Evolutionary conservation across 2,329 filamentous ascomycete species (phyloP).

Genomic region (Diplodia intermedia): DNA sequence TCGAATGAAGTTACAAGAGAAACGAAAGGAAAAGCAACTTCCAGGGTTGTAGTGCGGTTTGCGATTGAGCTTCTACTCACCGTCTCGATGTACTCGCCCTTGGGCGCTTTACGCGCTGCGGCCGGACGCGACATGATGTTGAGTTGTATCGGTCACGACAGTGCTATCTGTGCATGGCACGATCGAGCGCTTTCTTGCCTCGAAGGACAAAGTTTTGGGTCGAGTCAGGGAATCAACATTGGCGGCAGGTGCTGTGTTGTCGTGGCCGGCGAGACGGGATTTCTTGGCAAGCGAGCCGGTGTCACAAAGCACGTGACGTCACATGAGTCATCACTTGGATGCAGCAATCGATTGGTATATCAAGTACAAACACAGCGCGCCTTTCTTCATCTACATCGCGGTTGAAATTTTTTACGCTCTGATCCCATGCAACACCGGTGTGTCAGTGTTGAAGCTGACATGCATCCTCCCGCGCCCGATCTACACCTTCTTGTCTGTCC

Average conservation of each 20-base stretch:
- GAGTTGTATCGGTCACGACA: not conserved
- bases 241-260: not conserved
- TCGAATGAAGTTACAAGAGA: not conserved
- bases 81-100: slow-evolving; percentile 96
- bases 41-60: not conserved
- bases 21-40: not conserved
- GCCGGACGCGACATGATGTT: slow-evolving; percentile 51
- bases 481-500: not conserved
- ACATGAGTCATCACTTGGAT: not conserved
- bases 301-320: slow-evolving; percentile 14
- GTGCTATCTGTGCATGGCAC: slow-evolving; percentile 12
- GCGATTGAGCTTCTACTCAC: slow-evolving; percentile 58
- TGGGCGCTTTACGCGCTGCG: slow-evolving; percentile 65
- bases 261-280: not conserved
- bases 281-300: not conserved
- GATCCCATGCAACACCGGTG: slow-evolving; percentile 7
- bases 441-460: slow-evolving; percentile 28
- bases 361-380: not conserved
- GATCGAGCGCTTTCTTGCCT: not conserved
- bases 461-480: slow-evolving; percentile 7
- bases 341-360: slow-evolving; percentile 4
- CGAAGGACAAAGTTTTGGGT: not conserved
- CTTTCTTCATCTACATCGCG: slow-evolving; percentile 10
- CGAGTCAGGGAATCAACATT: not conserved
- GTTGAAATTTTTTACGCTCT: slow-evolving; percentile 8